A percentile compares a stretch with the other conserved stretches of the same genome.
Evolutionary conservation across 495 filamentous ascomycete genomes (phyloP).

Genomic region (Pyrenopolyporus hunteri): DNA sequence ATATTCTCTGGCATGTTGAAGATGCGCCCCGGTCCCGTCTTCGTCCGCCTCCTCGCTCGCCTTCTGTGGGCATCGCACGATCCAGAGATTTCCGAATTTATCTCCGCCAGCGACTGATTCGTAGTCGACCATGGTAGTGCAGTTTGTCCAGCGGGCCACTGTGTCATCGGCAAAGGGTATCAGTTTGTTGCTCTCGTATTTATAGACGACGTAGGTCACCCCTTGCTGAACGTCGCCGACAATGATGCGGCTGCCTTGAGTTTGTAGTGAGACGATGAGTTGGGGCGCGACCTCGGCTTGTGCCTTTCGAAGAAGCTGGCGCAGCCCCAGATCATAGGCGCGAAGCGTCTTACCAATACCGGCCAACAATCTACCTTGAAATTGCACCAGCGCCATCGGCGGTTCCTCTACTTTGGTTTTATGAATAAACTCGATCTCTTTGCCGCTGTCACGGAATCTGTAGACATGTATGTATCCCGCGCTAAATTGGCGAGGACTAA

Average conservation of each 20-base stretch:
- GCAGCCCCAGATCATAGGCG: conserved; percentile 89
- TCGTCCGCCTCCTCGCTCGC: conserved; percentile 89
- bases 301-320: conserved; percentile 88
- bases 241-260: conserved; percentile 89
- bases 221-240: conserved; percentile 92
- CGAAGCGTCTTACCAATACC: conserved; percentile 83
- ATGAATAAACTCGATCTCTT: conserved; percentile 89
- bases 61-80: conserved; percentile 85
- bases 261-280: conserved; percentile 84
- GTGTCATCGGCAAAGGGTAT: conserved; percentile 93
- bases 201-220: conserved; percentile 90
- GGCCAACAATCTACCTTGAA: conserved; percentile 87
- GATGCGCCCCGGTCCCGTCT: conserved; percentile 85
- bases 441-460: conserved; percentile 84
- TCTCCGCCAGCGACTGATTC: conserved; percentile 95
- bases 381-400: conserved; percentile 84
- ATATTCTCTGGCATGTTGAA: conserved; percentile 86
- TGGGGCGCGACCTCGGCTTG: conserved; percentile 80
- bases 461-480: conserved; percentile 93
- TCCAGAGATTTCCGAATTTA: conserved; percentile 96
- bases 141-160: conserved; percentile 85
- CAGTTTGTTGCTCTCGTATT: conserved; percentile 85
- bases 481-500: conserved; percentile 73
- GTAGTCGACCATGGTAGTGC: conserved; percentile 93
- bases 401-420: conserved; percentile 91